A percentile compares a stretch with the other conserved stretches of the same genome.
These are phyloP conservation scores for Lasiodiplodia hormozganensis DNA, from an alignment of 2,329 filamentous ascomycete species.

Conservation along the genomic window DNA sequence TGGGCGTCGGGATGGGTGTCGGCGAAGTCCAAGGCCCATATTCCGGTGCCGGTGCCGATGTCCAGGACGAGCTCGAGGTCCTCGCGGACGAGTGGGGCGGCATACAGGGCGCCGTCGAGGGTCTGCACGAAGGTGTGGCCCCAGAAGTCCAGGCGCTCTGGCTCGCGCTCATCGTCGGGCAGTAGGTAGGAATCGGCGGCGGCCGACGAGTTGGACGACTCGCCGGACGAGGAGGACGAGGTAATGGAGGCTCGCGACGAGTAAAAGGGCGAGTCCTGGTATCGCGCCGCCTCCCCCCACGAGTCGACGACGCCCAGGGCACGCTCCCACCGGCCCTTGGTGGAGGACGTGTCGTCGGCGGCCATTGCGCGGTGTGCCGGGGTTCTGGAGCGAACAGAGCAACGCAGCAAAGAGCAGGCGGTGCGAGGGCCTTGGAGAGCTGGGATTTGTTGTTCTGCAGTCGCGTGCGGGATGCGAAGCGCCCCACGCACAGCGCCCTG, in stretches of 20 bases:
- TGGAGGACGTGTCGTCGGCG: constrained; percentile 14
- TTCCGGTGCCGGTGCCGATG: constrained; percentile 44
- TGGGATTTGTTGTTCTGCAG: constrained; percentile 17
- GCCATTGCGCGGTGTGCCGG: constrained; percentile 15
- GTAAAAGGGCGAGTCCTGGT: background rate
- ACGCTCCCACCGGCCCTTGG: constrained; percentile 24
- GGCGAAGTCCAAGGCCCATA: constrained; percentile 46
- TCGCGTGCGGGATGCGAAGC: constrained; percentile 1
- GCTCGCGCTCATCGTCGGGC: constrained; percentile 37
- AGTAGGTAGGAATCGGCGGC: constrained; percentile 41
- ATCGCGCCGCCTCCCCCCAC: constrained; percentile 7
- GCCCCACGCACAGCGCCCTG: background rate
- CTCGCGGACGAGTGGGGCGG: constrained; percentile 38
- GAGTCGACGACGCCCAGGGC: constrained; percentile 20
- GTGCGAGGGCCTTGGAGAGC: constrained; percentile 10
- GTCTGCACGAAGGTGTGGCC: constrained; percentile 48
- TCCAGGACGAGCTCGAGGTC: constrained; percentile 35
- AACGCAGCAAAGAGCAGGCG: background rate
- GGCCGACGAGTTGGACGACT: constrained; percentile 50
- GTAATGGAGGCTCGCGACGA: constrained; percentile 33
- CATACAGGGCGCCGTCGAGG: constrained; percentile 45
- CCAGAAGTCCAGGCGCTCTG: constrained; percentile 42
- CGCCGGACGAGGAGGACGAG: constrained; percentile 49
- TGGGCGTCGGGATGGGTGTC: constrained; percentile 43
- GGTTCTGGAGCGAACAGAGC: background rate